Evolutionary conservation across 306 rosid genomes (phyloP), one percentile per base, ranked within the genome.

Genomic region (Dryas drummondii): DNA sequence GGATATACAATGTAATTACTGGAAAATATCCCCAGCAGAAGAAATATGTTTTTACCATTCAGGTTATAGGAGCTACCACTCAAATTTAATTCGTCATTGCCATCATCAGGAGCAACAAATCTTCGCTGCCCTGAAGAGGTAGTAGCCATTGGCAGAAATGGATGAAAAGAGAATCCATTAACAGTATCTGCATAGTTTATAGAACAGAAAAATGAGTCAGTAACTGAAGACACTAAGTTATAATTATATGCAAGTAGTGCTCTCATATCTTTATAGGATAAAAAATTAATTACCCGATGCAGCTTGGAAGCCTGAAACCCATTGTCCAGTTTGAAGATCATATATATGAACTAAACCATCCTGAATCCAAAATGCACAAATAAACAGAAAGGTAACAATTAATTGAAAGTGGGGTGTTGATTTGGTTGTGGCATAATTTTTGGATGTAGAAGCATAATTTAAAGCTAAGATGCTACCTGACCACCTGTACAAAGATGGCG

Each of bases 91-190:
- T 87, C 89, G 68, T 55, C 91, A 5, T 81, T 73, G 77, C 57
- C 74, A 61, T 90, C 89, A 51, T 92, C 99, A 62, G 96, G 90
- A 52, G 71, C 81, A 65, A 84, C 55, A 80, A 83, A 94, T 86
- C 99, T 90, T 56, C 99, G 90, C 73, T 92, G 97, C 52, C 99
- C 99, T 7, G 97, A 94, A 60, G 97, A 88, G 68, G 99, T 73
- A 45, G 83, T 89, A 13, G 97, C 93, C 86, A 82, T 80, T 15
- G 98, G 97, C 44, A 91, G 80, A 88, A 37, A 94, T 53, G 99
- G 99, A 87, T 94, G 99, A 79, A 94, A 92, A 69, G 97, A 87
- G 82, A 94, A 85, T 58, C 97, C 91, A 45, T 76, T 94, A 51
- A 94, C 89, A 2, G 99, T 92, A 80, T 94, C 99, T 94, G 92